phyloP scores from a whole-genome alignment of 192 early-diverging fungal species.

The Coemansia sp. region DNA sequence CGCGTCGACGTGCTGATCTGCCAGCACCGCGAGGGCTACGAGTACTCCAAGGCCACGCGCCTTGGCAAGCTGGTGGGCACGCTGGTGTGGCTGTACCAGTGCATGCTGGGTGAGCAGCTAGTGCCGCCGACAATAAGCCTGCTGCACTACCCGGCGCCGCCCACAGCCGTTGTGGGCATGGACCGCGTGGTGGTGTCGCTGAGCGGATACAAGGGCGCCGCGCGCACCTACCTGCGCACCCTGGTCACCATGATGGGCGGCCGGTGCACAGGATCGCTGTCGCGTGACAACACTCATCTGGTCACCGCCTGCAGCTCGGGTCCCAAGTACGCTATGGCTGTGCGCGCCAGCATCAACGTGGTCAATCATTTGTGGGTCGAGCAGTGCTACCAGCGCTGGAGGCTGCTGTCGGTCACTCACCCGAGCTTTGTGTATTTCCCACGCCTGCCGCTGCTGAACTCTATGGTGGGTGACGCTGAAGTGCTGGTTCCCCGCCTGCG shows the following conservation, averaged over 20 bases:
- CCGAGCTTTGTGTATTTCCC: conserved; percentile 57
- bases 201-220: conserved; percentile 65
- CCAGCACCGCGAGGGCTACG: conserved; percentile 45
- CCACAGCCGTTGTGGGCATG: conserved; percentile 15
- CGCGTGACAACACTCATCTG: conserved; percentile 68
- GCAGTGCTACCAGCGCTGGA: conserved; percentile 65
- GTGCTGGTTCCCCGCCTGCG: conserved; percentile 32
- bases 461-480: conserved; percentile 54
- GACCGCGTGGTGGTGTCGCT: conserved; percentile 55
- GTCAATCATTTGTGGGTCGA: conserved; percentile 89
- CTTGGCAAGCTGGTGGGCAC: conserved; percentile 50
- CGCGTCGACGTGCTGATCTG: conserved; percentile 40
- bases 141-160: conserved; percentile 43
- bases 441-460: conserved; percentile 47
- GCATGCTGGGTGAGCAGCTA: conserved; percentile 14
- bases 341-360: conserved; percentile 63
- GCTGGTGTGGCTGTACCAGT: conserved; percentile 49
- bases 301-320: conserved; percentile 64
- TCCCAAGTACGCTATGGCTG: conserved; percentile 61
- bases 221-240: conserved; percentile 62
- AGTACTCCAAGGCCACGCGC: conserved; percentile 49
- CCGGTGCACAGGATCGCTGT: conserved; percentile 59
- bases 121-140: conserved; percentile 32
- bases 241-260: conserved; percentile 64
- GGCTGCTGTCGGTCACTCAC: conserved; percentile 54